Evolutionary conservation across 1,284 basidiomycete genomes (phyloP), one percentile per base, ranked within the genome.

Genomic region (Trametes versicolor): DNA sequence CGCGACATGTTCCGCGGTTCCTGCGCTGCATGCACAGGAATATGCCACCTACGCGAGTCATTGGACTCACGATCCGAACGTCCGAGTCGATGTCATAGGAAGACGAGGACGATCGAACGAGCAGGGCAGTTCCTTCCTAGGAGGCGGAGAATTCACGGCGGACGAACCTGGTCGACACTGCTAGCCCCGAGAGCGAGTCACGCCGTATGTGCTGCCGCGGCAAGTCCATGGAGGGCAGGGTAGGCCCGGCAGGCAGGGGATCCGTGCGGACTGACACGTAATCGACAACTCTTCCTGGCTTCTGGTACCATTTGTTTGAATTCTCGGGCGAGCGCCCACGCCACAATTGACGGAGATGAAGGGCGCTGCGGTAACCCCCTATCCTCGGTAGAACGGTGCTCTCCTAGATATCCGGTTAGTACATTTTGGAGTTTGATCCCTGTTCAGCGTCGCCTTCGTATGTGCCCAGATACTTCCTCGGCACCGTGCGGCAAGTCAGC

Each of bases 261-360:
- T 34, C 36, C 32, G 51, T 39, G 51, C 53, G 60, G 21, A n/a
- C 49, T 43, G 56, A 64, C 56, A 69, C 68, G 67, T 66, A 66
- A 69, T 56, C 60, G 60, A 61, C 62, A 56, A 63, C 65, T 49
- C 43, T 55, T 62, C 53, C 60, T 52, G 50, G 23, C 58, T 64
- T 65, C 62, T 63, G 62, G 67, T 51, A 58, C 45, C 60, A 62
- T 54, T 41, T 41, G 48, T 50, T 49, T 51, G 54, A 55, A 55
- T 63, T 58, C 53, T 50, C 60, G 53, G 41, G 25, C 45, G 59
- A 29, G 64, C 64, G 67, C 56, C 62, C 58, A 39, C n/a, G 53
- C 57, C 60, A 62, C 57, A 62, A 47, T 57, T 54, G 48, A 64
- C 67, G 67, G 67, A 68, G 59, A 68, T 68, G 62, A 65, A 58